Base-by-base conservation (phyloP, 2,329 filamentous ascomycete species). In the Gnomoniopsis smithogilvyi region DNA sequence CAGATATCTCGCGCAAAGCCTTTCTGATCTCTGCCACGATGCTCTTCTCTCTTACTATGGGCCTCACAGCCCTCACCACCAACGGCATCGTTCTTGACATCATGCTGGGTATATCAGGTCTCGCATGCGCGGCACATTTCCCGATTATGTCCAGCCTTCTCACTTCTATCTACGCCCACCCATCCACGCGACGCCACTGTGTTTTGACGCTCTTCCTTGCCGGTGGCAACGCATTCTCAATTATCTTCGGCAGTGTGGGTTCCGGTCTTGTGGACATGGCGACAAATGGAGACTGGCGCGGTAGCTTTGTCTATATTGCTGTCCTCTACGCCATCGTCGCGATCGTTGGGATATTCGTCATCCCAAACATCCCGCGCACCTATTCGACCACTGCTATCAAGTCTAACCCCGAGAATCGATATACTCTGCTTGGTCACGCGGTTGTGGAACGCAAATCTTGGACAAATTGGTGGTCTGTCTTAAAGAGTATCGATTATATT, bases 131-230 rank as follows among this genome's bases (percentile, higher is more conserved):
- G 21, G 69, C 69, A 14, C 71, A 69, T 30, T 64, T 73, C 19
- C 70, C 70, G 12, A 65, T 69, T 45, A 67, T 69, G 26, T 65
- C 72, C 24, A 68, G 70, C 3, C 65, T 73, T 19, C 59, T 73
- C 50, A 70, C 68, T 47, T 63, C 71, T 4, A 64, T 66, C 2
- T 73, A 72, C 53, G 66, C 68, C 12, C 58, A 63, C 11, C 63
- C 69, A 12, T 71, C 69, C 8, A 69, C 67, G 14, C 69, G 70
- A 36, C 69, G 68, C 54, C 71, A 71, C 47, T 60, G 70, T 41
- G 68, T 69, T 17, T 72, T 72, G 51, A 69, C 69, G 2, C 67
- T 70, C 26, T 70, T 73, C 54, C 65, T 72, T 33, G 70, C 70
- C 66, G 71, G 71, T 14, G 49, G 52, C 41, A 71, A 67, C 1